Evolutionary conservation across 164 flowering plant species (phyloP), one percentile per base, ranked within the genome.

Genomic region (Macadamia integrifolia): DNA sequence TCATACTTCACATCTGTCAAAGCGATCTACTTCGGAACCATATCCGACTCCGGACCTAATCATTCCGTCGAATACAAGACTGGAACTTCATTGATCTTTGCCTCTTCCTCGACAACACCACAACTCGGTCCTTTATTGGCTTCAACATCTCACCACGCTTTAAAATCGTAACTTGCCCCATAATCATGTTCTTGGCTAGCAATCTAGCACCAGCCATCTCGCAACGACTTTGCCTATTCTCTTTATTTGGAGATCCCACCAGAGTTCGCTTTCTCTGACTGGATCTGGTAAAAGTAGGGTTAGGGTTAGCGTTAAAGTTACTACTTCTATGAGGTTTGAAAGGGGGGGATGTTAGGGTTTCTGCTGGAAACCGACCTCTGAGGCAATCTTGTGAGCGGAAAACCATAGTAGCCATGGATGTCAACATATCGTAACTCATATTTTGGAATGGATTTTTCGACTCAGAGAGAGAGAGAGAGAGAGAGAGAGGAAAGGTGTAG

Each of bases 1-100:
- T 23, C 49, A 32, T 43, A 28, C 30, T 8, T n/a, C 13, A 30
- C 6, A 15, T n/a, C 61, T 17, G 58, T 32, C 13, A 68, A 40
- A 44, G 58, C 28, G 44, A 49, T 60, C 71, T 68, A 42, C 57
- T n/a, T 59, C 17, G 66, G 71, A 32, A 69, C 52, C 71, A 62
- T 18, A 3, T 69, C 72, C 6, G 66, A 66, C 52, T 69, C 72
- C 61, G 61, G 72, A 46, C 53, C 72, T 31, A 69, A 42, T 52
- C 66, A 49, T 40, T 13, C 66, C 6, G 66, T 69, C 40, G 66
- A 62, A 58, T 35, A 69, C 0, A 59, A 14, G 0, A 66, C 56
- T 32, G 43, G 15, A 66, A 55, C 69, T 4, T 42, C 60, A n/a
- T 1, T 18, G 9, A 23, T 11, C 12, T 53, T 14, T 48, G 15